Conservation (phyloP, 2,329 filamentous ascomycete genomes). For the Talaromyces sp. region DNA sequence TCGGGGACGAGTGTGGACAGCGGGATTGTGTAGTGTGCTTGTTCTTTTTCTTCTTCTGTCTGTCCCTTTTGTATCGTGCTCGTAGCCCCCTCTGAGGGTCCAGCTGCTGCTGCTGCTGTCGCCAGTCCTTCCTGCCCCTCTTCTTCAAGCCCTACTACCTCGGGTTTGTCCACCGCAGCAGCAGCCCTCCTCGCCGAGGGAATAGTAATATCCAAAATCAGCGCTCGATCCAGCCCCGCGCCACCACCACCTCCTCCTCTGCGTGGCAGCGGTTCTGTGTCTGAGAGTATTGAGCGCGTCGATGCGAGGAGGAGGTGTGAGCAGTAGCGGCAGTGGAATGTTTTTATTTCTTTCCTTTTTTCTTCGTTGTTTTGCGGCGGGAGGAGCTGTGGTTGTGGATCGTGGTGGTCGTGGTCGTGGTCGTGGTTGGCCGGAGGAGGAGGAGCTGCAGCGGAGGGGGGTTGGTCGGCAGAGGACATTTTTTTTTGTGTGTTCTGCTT, state of each 20-base stretch:
- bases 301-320: conserved; percentile 59
- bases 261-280: conserved; percentile 10
- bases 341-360: conserved; percentile 29
- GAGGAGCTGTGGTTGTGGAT: background rate
- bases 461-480: background rate
- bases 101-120: too few species aligned
- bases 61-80: background rate
- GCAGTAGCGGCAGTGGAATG: conserved; percentile 61
- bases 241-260: background rate
- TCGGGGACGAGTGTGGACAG: conserved; percentile 48
- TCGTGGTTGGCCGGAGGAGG: background rate
- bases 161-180: background rate
- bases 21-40: conserved; percentile 44
- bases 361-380: background rate
- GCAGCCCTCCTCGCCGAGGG: background rate
- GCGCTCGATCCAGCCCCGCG: conserved; percentile 43
- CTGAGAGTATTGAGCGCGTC: conserved; percentile 44
- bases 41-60: background rate
- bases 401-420: background rate
- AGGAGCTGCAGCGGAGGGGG: too few species aligned
- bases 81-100: background rate
- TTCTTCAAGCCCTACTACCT: conserved; percentile 14
- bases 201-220: conserved; percentile 52
- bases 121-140: conserved; percentile 11
- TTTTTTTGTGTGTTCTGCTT: too few species aligned